A percentile compares a stretch with the other conserved stretches of the same genome.
These are phyloP conservation scores for Claviceps digitariae DNA, from an alignment of 2,329 filamentous ascomycete genomes.

Conservation along the genomic window DNA sequence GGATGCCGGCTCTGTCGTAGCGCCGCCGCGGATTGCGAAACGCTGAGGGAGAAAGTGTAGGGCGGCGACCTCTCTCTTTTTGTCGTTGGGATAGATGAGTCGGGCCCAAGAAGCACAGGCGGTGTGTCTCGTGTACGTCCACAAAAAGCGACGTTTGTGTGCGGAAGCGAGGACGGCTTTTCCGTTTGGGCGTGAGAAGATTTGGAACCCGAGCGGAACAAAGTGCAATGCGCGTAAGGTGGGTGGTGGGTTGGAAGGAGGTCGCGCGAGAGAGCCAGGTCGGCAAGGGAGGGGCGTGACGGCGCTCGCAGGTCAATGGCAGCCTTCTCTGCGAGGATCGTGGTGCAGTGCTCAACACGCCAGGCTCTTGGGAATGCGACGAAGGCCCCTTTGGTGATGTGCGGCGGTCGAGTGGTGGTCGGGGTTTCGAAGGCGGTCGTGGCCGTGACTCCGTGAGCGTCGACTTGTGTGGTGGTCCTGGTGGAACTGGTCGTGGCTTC, in stretches of 20 bases:
- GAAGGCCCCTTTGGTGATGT: background rate
- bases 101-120: background rate
- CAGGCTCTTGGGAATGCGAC: conserved; percentile 1
- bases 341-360: background rate
- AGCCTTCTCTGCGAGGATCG: conserved; percentile 1
- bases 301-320: background rate
- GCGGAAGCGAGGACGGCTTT: background rate
- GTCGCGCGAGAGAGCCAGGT: background rate
- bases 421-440: background rate
- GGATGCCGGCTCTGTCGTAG: background rate
- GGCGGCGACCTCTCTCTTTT: background rate
- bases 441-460: background rate
- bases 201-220: background rate
- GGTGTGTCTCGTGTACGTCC: background rate
- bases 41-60: background rate
- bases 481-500: background rate
- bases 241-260: background rate
- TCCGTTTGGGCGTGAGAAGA: background rate
- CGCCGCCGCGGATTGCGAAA: background rate
- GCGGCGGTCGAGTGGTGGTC: background rate
- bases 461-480: background rate
- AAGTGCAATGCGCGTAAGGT: background rate
- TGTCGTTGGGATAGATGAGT: background rate
- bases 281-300: background rate
- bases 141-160: background rate